These are phyloP conservation scores for Alternaria sp. DNA, from an alignment of 2,329 filamentous ascomycete species.

Conservation along the genomic window DNA sequence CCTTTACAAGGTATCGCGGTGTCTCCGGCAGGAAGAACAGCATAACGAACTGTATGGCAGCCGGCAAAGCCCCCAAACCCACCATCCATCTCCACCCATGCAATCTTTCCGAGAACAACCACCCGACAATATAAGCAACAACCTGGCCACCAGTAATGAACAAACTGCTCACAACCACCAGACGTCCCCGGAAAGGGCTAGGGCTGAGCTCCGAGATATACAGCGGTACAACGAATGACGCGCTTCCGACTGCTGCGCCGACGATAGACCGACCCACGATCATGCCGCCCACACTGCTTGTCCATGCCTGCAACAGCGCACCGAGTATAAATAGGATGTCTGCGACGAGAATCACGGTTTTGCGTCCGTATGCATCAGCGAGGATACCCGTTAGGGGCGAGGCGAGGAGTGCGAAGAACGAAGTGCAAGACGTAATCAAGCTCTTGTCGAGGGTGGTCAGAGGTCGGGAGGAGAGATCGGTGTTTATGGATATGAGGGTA, in stretches of 20 bases:
- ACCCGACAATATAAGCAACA: constrained; percentile 84
- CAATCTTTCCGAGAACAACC: constrained; percentile 65
- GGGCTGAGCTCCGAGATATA: constrained; percentile 83
- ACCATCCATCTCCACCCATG: constrained; percentile 90
- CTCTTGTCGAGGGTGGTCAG: constrained; percentile 63
- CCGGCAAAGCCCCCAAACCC: constrained; percentile 80
- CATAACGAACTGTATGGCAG: constrained; percentile 71
- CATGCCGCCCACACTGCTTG: constrained; percentile 67
- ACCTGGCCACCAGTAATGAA: constrained; percentile 90
- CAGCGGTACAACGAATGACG: constrained; percentile 82
- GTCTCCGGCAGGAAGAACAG: constrained; percentile 83
- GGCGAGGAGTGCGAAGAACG: constrained; percentile 63
- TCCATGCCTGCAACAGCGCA: constrained; percentile 68
- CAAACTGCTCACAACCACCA: constrained; percentile 82
- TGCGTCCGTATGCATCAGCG: constrained; percentile 79
- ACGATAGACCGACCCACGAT: constrained; percentile 72
- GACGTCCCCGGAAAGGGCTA: constrained; percentile 72
- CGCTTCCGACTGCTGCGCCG: constrained; percentile 74
- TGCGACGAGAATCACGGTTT: constrained; percentile 76
- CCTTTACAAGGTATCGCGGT: constrained; percentile 83
- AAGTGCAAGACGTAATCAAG: constrained; percentile 64
- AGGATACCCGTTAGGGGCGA: constrained; percentile 62
- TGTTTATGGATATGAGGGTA: constrained; percentile 62
- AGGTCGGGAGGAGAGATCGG: constrained; percentile 58
- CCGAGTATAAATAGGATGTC: constrained; percentile 70